phyloP scores from a whole-genome alignment of 495 filamentous ascomycete species.

The Annulohypoxylon moriforme region DNA sequence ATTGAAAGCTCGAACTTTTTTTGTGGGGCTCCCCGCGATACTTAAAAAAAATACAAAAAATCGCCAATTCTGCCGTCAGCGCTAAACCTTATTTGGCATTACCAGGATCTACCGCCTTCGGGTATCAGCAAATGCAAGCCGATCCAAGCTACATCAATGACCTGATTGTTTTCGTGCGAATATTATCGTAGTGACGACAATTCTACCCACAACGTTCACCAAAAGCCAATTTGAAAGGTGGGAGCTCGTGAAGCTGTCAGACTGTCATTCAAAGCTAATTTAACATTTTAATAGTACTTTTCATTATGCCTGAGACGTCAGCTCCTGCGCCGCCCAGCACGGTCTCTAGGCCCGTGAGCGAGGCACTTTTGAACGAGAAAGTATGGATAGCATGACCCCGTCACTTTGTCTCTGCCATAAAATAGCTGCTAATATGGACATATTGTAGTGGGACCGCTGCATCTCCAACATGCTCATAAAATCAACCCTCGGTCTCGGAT shows the following conservation, averaged over 20 bases:
- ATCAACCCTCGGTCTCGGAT: conserved; percentile 90
- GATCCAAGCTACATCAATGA: conserved; percentile 28
- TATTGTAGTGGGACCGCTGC: conserved; percentile 92
- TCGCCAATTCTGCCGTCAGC: conserved; percentile 53
- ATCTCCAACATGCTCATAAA: conserved; percentile 96
- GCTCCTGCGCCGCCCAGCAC: conserved; percentile 54
- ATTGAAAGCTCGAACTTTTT: conserved; percentile 43
- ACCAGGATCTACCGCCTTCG: conserved; percentile 52
- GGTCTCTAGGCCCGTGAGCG: conserved; percentile 81
- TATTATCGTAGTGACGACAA: conserved; percentile 20
- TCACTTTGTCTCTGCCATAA: neutral
- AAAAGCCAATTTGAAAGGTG: conserved; percentile 21
- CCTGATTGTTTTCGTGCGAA: conserved; percentile 29
- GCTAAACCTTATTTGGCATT: conserved; percentile 28
- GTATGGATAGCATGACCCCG: conserved; percentile 61
- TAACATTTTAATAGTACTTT: conserved; percentile 11
- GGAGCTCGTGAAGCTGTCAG: conserved; percentile 17
- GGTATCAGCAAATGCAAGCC: conserved; percentile 29
- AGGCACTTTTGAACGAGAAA: conserved; percentile 96
- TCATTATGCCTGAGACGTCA: conserved; percentile 58
- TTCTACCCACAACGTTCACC: conserved; percentile 7
- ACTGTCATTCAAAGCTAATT: conserved; percentile 25
- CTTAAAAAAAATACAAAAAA: conserved; percentile 41
- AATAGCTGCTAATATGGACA: conserved; percentile 37
- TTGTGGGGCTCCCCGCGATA: conserved; percentile 41